A percentile compares a stretch with the other conserved stretches of the same genome.
Evolutionary conservation across 345 rosid species (phyloP).

Genomic region (Rubroshorea leprosula): DNA sequence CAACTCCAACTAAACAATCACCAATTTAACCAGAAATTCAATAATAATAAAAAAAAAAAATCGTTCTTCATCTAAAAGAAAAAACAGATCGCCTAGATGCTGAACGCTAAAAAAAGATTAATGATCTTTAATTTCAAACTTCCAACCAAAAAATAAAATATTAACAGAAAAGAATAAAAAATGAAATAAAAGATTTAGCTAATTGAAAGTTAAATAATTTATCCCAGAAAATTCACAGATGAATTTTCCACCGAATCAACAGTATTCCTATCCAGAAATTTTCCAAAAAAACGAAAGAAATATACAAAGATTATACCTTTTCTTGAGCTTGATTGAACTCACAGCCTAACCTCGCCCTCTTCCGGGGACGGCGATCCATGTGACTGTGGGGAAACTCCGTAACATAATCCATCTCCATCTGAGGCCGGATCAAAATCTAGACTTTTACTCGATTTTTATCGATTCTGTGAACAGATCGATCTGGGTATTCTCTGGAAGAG

Average conservation of each 20-base stretch:
- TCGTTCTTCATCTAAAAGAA: neutral
- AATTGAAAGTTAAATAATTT: too few species aligned
- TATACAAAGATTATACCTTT: conserved; percentile 34
- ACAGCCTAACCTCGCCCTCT: conserved; percentile 58
- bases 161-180: neutral
- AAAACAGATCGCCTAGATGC: too few species aligned
- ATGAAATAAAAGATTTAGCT: neutral
- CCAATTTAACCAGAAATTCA: neutral
- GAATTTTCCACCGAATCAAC: neutral
- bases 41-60: neutral
- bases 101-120: too few species aligned
- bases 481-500: neutral
- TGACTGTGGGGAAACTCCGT: conserved; percentile 39
- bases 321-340: conserved; percentile 33
- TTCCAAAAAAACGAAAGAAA: neutral
- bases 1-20: neutral
- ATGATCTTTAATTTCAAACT: neutral
- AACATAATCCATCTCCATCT: conserved; percentile 50
- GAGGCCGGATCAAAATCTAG: conserved; percentile 8
- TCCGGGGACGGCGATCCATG: conserved; percentile 64
- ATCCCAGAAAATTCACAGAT: neutral
- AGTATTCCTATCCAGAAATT: neutral
- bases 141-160: neutral
- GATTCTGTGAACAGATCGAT: conserved; percentile 11
- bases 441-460: conserved; percentile 15